Evolutionary conservation across 176 grass and related monocot species (phyloP), one percentile per base, ranked within the genome.

Genomic region (Guadua angustifolia): DNA sequence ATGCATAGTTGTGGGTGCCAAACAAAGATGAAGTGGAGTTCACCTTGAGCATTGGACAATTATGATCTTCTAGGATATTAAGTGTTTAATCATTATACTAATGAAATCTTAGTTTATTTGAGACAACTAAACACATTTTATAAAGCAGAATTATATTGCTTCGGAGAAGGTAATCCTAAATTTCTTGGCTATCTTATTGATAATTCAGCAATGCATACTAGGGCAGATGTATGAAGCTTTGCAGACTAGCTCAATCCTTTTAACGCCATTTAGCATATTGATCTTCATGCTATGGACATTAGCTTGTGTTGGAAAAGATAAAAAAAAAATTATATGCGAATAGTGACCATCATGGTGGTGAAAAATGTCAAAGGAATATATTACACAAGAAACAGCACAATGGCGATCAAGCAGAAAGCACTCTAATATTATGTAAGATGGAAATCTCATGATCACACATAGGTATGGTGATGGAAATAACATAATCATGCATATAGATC

Each of bases 401-500:
- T 57, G 62, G 9, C 12, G 32, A 51, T 32, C 46, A 84, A 66
- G 59, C 45, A 73, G 39, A 49, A 77, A 9, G 11, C 9, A 15
- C 10, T 35, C 38, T 58, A 45, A 26, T 42, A 15, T 15, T 15
- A 77, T 38, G 12, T 38, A 47, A 77, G 29, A 71, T 75, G 22
- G 61, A 75, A 79, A 84, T 32, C 0, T 53, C 47, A 62, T 68
- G 42, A 55, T 64, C 39, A 78, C 39, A 71, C 11, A 73, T 63
- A 73, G 63, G 59, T 65, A 40, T 13, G 59, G 59, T 50, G 60
- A 78, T 35, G 59, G 42, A 78, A 64, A 78, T 78, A 77, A 60
- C n/a, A 77, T 60, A 42, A 60, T 22, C 36, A 40, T 63, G 22
- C 56, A 62, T 43, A 73, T 58, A 18, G 57, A 65, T 19, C 36